Evolutionary conservation across 805 yeast genomes (phyloP).

Genomic region (Saccharomycopsis synnaedendra): DNA sequence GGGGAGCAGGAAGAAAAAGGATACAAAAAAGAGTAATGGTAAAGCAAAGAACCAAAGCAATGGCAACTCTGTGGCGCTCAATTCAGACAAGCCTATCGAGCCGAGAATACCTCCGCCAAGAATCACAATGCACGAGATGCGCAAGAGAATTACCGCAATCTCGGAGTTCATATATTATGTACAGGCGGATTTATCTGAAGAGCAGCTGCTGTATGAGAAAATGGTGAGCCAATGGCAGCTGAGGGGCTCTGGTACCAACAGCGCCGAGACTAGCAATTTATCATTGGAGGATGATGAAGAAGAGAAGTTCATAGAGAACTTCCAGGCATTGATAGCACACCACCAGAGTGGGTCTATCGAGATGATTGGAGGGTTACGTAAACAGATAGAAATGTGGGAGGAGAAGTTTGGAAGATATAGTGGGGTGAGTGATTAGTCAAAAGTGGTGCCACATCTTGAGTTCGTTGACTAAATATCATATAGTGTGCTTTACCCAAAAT

Average conservation of each 20-base stretch:
- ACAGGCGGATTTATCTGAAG: conserved; percentile 52
- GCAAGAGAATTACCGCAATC: conserved; percentile 79
- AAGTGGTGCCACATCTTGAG: no score
- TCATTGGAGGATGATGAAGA: conserved; percentile 19
- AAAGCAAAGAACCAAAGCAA: neutral
- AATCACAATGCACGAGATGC: conserved; percentile 70
- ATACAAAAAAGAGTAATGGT: neutral
- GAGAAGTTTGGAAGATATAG: conserved; percentile 44
- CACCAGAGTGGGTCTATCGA: conserved; percentile 49
- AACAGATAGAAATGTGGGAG: conserved; percentile 70
- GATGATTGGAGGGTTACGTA: conserved; percentile 64
- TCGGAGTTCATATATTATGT: conserved; percentile 61
- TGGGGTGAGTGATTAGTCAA: neutral
- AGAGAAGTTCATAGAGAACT: conserved; percentile 16
- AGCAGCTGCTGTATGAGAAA: conserved; percentile 37
- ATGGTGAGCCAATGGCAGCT: conserved; percentile 18
- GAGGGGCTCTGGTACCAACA: conserved; percentile 13
- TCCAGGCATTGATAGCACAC: conserved; percentile 24
- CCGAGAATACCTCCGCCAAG: conserved; percentile 78
- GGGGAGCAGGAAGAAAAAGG: neutral
- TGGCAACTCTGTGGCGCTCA: conserved; percentile 4
- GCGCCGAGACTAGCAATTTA: conserved; percentile 5
- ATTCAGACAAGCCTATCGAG: conserved; percentile 52
- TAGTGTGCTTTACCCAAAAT: no score
- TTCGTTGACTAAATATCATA: no score